Percentiles rank a stretch among this genome's conserved stretches.
phyloP scores from a whole-genome alignment of 2,329 filamentous ascomycete genomes.

The Pseudonectria foliicola region DNA sequence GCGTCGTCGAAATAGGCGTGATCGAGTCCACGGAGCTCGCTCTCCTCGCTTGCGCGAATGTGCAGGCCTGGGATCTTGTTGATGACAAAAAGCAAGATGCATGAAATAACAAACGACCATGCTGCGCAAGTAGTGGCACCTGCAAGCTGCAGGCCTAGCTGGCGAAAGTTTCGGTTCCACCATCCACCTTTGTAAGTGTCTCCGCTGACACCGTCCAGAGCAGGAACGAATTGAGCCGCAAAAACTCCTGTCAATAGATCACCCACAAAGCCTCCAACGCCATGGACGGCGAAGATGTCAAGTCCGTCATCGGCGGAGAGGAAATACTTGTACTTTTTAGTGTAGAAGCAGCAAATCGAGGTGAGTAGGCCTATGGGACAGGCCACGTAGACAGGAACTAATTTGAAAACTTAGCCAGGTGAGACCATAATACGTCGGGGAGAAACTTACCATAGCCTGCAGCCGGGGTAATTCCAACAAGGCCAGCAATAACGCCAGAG shows the following conservation, averaged over 20 bases:
- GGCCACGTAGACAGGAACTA: constrained; percentile 43
- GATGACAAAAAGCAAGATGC: constrained; percentile 45
- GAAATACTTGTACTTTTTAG: constrained; percentile 42
- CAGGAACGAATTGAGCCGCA: constrained; percentile 40
- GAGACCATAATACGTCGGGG: rapidly evolving
- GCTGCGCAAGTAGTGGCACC: constrained; percentile 47
- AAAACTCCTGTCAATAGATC: constrained; percentile 52
- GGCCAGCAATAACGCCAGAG: constrained; percentile 47
- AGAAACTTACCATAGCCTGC: constrained; percentile 36
- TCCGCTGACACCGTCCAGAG: constrained; percentile 42
- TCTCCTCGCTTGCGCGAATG: constrained; percentile 46
- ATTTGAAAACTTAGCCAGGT: neutral
- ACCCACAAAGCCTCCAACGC: constrained; percentile 51
- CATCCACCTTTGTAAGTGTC: constrained; percentile 39
- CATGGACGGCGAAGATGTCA: constrained; percentile 54
- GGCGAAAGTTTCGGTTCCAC: constrained; percentile 45
- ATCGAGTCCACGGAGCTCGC: constrained; percentile 47
- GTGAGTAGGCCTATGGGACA: constrained; percentile 47
- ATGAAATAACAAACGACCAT: constrained; percentile 48
- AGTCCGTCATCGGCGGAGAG: constrained; percentile 50
- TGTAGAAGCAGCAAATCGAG: constrained; percentile 37
- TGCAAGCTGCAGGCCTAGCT: constrained; percentile 51
- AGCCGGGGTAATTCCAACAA: constrained; percentile 53
- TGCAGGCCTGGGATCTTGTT: constrained; percentile 52
- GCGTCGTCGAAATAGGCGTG: constrained; percentile 22